Conservation (phyloP, 108 stramenopile genomes). For the Fragilariopsis cylindrus region DNA sequence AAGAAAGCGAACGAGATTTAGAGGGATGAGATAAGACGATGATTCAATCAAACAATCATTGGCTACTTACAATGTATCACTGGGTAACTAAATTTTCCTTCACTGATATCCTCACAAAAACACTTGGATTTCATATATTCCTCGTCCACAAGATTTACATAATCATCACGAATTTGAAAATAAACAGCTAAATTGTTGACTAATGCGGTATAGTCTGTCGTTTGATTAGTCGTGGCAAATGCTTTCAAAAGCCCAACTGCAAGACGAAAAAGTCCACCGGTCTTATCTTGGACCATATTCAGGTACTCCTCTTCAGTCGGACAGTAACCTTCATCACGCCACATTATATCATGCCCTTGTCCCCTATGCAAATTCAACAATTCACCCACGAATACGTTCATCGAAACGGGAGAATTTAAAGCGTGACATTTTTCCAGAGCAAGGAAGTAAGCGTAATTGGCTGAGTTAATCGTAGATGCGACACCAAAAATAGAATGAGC, state of each 20-base stretch:
- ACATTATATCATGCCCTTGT: constrained; percentile 92
- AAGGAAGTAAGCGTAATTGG: constrained; percentile 96
- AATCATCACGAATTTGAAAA: constrained; percentile 96
- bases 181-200: constrained; percentile 93
- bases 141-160: constrained; percentile 90
- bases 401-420: constrained; percentile 64
- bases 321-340: constrained; percentile 73
- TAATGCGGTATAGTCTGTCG: constrained; percentile 66
- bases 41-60: constrained; percentile 16
- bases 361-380: constrained; percentile 92
- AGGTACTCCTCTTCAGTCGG: constrained; percentile 86
- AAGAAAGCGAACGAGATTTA: not conserved
- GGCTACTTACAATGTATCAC: constrained; percentile 70
- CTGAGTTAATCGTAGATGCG: constrained; percentile 90
- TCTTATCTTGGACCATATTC: constrained; percentile 91
- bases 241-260: constrained; percentile 93
- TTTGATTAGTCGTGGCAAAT: constrained; percentile 66
- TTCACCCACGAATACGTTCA: constrained; percentile 86
- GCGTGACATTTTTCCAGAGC: constrained; percentile 83
- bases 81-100: constrained; percentile 95
- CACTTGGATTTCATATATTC: constrained; percentile 94
- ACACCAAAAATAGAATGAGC: constrained; percentile 94
- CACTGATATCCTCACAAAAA: constrained; percentile 97
- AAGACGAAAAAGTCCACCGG: constrained; percentile 94
- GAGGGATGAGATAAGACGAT: not conserved